Base-by-base conservation (phyloP, 2,329 filamentous ascomycete species). In the Zasmidium angulare region DNA sequence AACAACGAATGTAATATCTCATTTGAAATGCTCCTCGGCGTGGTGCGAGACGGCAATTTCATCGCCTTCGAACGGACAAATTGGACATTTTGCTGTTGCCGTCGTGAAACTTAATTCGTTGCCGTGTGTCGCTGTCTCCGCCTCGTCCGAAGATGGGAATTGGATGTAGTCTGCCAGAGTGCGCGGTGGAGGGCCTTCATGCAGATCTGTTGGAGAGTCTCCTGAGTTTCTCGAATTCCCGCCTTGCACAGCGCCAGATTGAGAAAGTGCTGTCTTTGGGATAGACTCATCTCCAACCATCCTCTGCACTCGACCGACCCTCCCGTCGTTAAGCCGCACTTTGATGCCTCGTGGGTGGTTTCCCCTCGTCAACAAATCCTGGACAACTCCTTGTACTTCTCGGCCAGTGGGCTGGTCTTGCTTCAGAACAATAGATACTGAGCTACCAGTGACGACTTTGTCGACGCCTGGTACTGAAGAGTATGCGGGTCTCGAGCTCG, bases 301-400 rank as follows among this genome's bases (percentile, higher is more conserved):
- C 48, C 81, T 78, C 74, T 93, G 90, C 24, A 93, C 90, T 17
- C 90, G 78, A 1, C 90, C 90, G 2, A 93, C 84, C 23, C 88
- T 81, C 1, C 89, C 89, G 71, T 90, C 88, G 1, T 78, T 76
- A 4, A 93, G 78, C 1, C 89, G 84, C 40, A 61, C 67, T 74
- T 93, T 93, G 76, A 93, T 90, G 40, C 90, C 90, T 10, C 88
- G 82, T 2, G 89, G 88, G 68, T 93, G 90, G 66, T 93, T 85
- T 23, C 89, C 88, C 1, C 84, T 79, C 1, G 89, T 93, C 50
- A 93, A 79, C 0, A 93, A 73, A 49, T 91, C 84, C 54, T 82
- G 80, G 1, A 93, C 85, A 3, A 80, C 74, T 22, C 90, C 90
- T 48, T 80, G 78, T 1, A 91, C 89, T 67, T 90, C 86, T 49